Evolutionary conservation across 1,284 basidiomycete genomes (phyloP).

Genomic region (Leccinum olivaceoglutinosum): DNA sequence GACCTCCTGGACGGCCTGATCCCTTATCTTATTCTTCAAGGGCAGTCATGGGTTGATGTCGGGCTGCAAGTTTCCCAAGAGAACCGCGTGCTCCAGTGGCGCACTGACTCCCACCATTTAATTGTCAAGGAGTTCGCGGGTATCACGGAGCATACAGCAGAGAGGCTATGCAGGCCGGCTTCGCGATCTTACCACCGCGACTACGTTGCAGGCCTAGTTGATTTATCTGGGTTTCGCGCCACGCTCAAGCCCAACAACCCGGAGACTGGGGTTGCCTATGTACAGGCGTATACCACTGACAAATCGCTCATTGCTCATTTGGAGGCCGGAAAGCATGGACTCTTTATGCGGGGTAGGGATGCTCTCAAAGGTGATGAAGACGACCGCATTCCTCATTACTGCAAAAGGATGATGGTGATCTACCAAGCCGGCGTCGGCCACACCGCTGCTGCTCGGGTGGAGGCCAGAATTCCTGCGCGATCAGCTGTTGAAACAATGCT

Average conservation of each 20-base stretch:
- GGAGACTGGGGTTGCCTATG: not conserved
- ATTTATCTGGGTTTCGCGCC: slow-evolving; percentile 4
- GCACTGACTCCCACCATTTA: slow-evolving; percentile 7
- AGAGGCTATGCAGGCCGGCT: not conserved
- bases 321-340: slow-evolving; percentile 8
- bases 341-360: slow-evolving; percentile 7
- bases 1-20: not conserved
- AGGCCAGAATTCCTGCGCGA: slow-evolving; percentile 5
- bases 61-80: slow-evolving; percentile 6
- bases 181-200: slow-evolving; percentile 4
- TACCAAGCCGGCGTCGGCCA: slow-evolving; percentile 3
- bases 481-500: not conserved
- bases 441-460: slow-evolving; percentile 6
- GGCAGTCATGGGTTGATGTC: slow-evolving; percentile 8
- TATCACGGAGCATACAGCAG: not conserved
- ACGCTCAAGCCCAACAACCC: not conserved
- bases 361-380: not conserved
- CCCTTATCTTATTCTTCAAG: not conserved
- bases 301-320: slow-evolving; percentile 11
- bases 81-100: slow-evolving; percentile 5
- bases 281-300: slow-evolving; percentile 9
- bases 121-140: not conserved
- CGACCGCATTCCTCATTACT: not conserved
- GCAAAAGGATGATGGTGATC: slow-evolving; percentile 4
- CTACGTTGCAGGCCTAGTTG: slow-evolving; percentile 3